Evolutionary conservation across 2,329 filamentous ascomycete species (phyloP).

Genomic region (Aspergillus ustus): DNA sequence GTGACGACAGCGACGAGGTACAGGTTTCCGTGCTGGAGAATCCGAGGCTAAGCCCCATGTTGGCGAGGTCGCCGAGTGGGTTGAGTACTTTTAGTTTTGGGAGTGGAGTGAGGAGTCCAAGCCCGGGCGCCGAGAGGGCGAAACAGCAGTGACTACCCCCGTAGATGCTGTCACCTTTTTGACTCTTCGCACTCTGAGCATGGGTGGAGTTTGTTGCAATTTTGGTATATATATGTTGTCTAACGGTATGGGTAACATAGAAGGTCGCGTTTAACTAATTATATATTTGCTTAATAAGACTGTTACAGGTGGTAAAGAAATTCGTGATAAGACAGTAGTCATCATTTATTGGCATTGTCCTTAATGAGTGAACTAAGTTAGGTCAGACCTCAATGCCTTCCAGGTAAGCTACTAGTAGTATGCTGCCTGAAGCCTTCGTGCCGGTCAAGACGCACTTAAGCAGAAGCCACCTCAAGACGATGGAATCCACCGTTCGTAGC

Average conservation of each 20-base stretch:
- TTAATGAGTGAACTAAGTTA: background rate
- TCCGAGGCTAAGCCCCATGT: background rate
- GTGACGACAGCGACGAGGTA: slow-evolving; percentile 3
- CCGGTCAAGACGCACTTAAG: slow-evolving; percentile 21
- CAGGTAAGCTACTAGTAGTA: background rate
- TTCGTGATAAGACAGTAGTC: background rate
- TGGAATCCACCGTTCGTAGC: slow-evolving; percentile 66
- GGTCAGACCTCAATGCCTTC: background rate
- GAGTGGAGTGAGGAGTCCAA: background rate
- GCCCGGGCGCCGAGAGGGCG: background rate
- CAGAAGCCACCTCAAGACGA: slow-evolving; percentile 37
- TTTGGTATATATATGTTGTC: background rate
- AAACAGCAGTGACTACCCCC: background rate
- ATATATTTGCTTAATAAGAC: background rate
- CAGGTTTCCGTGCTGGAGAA: background rate
- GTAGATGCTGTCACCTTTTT: background rate
- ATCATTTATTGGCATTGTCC: background rate
- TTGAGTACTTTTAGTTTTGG: background rate
- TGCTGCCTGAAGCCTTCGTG: background rate
- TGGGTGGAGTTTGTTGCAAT: background rate
- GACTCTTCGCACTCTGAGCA: background rate
- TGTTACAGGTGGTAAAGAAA: background rate
- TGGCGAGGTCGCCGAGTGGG: background rate
- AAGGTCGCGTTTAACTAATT: background rate
- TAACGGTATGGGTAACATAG: too few relatives aligned